These are phyloP conservation scores for Citrus sp. DNA, from an alignment of 345 rosid genomes.

Conservation along the genomic window DNA sequence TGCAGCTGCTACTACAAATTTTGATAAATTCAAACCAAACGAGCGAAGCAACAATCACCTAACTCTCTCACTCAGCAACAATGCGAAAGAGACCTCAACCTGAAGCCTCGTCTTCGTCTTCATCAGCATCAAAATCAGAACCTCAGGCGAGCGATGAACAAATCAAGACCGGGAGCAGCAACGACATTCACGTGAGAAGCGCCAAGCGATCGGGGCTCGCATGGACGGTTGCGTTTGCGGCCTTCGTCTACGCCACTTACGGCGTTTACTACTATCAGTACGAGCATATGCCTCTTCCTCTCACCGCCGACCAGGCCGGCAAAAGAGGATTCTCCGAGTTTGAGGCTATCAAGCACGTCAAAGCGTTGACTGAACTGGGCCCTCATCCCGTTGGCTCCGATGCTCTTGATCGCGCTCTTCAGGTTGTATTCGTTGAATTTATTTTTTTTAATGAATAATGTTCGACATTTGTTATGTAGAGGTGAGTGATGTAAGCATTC, in stretches of 20 bases:
- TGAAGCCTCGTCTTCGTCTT: not conserved
- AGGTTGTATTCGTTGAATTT: conserved; percentile 37
- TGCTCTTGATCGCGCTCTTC: conserved; percentile 63
- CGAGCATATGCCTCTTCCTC: conserved; percentile 61
- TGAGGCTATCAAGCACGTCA: conserved; percentile 72
- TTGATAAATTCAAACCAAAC: not conserved
- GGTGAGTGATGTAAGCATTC: not conserved
- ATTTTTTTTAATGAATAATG: not conserved
- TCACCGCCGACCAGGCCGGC: conserved; percentile 73
- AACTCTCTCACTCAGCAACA: not conserved
- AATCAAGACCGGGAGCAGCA: not conserved
- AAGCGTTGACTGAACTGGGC: conserved; percentile 72
- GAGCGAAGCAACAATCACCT: no score
- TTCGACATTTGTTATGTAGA: not conserved
- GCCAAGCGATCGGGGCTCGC: conserved; percentile 53
- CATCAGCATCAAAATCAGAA: not conserved
- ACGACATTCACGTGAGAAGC: not conserved
- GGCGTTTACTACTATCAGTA: conserved; percentile 58
- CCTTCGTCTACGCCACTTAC: conserved; percentile 57
- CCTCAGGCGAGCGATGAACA: not conserved
- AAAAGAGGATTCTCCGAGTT: conserved; percentile 91
- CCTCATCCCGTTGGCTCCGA: conserved; percentile 86
- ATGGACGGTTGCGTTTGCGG: conserved; percentile 43
- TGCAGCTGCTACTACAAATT: not conserved
- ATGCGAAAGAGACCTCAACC: not conserved